phyloP scores from a whole-genome alignment of 352 stramenopile genomes.

The Globisporangium yorkense region DNA sequence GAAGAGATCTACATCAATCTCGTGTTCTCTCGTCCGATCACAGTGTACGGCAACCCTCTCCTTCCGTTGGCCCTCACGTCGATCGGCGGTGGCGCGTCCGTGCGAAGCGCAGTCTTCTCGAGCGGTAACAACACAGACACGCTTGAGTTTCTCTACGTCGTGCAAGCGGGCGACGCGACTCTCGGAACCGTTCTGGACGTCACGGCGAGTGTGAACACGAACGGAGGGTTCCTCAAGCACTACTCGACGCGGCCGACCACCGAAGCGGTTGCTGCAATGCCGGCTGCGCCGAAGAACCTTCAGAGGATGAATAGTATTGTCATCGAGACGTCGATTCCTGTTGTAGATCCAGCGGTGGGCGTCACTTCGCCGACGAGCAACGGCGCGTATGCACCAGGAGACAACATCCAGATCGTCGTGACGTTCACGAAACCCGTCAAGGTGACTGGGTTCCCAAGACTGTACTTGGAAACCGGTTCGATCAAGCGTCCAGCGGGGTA shows the following conservation, averaged over 20 bases:
- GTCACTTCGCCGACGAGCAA: slow-evolving; percentile 43
- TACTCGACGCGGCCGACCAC: slow-evolving; percentile 63
- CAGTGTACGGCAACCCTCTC: slow-evolving; percentile 55
- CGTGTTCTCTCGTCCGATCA: slow-evolving; percentile 51
- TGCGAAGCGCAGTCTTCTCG: slow-evolving; percentile 34
- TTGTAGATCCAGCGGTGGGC: slow-evolving; percentile 47
- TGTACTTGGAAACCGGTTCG: slow-evolving; percentile 66
- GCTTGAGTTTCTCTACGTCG: slow-evolving; percentile 65
- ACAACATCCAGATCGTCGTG: slow-evolving; percentile 53
- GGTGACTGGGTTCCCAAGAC: slow-evolving; percentile 52
- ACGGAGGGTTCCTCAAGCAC: slow-evolving; percentile 68
- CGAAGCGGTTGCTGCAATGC: slow-evolving; percentile 44
- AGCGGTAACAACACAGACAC: slow-evolving; percentile 67
- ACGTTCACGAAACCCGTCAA: slow-evolving; percentile 76
- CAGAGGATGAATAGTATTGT: slow-evolving; percentile 35
- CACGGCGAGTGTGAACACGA: slow-evolving; percentile 44
- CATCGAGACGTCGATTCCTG: slow-evolving; percentile 56
- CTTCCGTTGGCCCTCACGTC: slow-evolving; percentile 38
- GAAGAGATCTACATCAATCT: slow-evolving; percentile 59
- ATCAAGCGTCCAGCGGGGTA: slow-evolving; percentile 71
- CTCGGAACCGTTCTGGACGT: slow-evolving; percentile 36
- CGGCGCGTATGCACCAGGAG: slow-evolving; percentile 63
- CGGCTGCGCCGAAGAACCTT: slow-evolving; percentile 40
- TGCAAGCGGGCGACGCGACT: slow-evolving; percentile 49
- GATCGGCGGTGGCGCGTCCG: slow-evolving; percentile 28